Base-by-base conservation (phyloP, 139 green algal genomes). In the Tetradesmus lagerheimii region DNA sequence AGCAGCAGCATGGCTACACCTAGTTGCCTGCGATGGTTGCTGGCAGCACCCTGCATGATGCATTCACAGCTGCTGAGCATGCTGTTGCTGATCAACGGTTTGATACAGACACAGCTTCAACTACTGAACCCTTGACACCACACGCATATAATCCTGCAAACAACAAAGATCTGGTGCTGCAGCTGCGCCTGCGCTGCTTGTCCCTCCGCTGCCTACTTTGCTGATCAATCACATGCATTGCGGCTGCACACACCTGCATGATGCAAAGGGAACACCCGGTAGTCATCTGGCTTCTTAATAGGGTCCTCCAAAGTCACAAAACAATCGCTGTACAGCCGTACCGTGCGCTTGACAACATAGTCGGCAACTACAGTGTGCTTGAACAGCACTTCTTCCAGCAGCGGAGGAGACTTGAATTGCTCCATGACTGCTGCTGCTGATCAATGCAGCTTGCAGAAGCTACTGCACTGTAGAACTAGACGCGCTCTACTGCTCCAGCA, bases 351-450 rank as follows among this genome's bases (percentile, higher is more conserved):
- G 11, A 88, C 83, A n/a, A 88, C 83, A 41, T 88, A 88, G 64
- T 88, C 83, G 8, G 29, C 62, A 43, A 80, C 83, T 31, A 88
- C 67, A 15, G 83, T 88, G 27, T 88, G 83, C 38, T 88, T 88
- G 31, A 62, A 88, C 23, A 86, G 31, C 25, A 41, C 50, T 9
- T 34, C 79, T 38, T 85, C 27, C 79, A 85, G 27, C 27, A 85
- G 43, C 20, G 79, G 79, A 41, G 41, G 27, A 66, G 41, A 38
- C 25, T 71, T 71, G 57, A 71, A 71, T 23, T 71, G 57, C 57
- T 71, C 57, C 57, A 71, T 71, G 57, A 20, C 57, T n/a, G 25
- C 23, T 71, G 57, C 57, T 71, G 57, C 47, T 62, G 47, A 14
- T 62, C 47, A 62, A 62, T 1, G 47, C 47, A 62, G 47, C 8